Conservation (phyloP, 192 early-diverging fungal genomes). For the Dispira parvispora region DNA sequence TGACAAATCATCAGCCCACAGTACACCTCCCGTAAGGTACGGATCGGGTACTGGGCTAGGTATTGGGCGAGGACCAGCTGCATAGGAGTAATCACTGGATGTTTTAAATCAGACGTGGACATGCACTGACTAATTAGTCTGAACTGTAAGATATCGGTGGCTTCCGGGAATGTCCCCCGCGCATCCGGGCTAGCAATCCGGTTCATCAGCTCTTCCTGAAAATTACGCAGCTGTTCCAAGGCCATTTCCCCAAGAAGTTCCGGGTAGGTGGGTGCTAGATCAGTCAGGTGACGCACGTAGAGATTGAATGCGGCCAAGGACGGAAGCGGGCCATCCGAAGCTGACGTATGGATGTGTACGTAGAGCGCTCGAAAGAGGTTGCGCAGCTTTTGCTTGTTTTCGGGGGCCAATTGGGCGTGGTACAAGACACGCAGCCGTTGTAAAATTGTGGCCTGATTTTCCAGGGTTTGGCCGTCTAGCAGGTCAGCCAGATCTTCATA, state of each 20-base stretch:
- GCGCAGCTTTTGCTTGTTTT: conserved; percentile 64
- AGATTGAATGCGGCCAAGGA: conserved; percentile 31
- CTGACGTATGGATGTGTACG: conserved; percentile 49
- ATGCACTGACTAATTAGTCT: conserved; percentile 58
- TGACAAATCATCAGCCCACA: conserved; percentile 66
- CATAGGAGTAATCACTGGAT: conserved; percentile 73
- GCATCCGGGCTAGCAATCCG: conserved; percentile 11
- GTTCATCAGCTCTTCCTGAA: conserved; percentile 28
- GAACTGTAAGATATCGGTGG: conserved; percentile 45
- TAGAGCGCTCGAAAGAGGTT: conserved; percentile 46
- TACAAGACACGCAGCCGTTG: conserved; percentile 69
- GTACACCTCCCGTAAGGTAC: conserved; percentile 37
- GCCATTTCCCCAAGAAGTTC: conserved; percentile 38
- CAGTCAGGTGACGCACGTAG: conserved; percentile 40
- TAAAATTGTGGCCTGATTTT: conserved; percentile 58
- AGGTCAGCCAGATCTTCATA: conserved; percentile 53
- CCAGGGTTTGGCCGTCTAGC: conserved; percentile 36
- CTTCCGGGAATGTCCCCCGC: conserved; percentile 23
- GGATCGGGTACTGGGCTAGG: conserved; percentile 44
- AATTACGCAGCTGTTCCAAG: conserved; percentile 31
- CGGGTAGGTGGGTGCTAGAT: conserved; percentile 39
- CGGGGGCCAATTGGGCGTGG: conserved; percentile 61
- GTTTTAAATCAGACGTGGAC: conserved; percentile 84
- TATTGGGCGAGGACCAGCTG: conserved; percentile 64
- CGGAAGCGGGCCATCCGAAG: conserved; percentile 36